phyloP scores from a whole-genome alignment of 2,329 filamentous ascomycete species.

The Colletotrichum orchidophilum region DNA sequence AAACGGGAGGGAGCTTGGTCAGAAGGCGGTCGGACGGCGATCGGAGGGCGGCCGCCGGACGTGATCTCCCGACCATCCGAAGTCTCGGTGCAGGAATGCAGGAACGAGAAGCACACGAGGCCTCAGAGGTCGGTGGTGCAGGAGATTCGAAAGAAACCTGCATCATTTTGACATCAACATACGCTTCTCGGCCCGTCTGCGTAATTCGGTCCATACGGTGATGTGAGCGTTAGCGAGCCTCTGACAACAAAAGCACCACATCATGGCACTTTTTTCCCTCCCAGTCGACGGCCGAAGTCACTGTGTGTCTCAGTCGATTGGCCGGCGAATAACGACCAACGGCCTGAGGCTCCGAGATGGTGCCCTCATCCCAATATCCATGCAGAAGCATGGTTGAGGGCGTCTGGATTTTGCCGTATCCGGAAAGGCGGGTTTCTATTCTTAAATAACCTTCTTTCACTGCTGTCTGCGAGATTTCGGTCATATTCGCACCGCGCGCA shows the following conservation, averaged over 20 bases:
- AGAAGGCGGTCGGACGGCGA: background rate
- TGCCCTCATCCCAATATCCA: constrained; percentile 1
- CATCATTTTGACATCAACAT: constrained; percentile 12
- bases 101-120: constrained; percentile 11
- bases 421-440: constrained; percentile 31
- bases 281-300: background rate
- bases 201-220: constrained; percentile 9
- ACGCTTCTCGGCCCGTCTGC: constrained; percentile 20
- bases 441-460: constrained; percentile 35
- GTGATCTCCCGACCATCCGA: background rate
- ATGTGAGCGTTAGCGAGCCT: constrained; percentile 3
- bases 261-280: constrained; percentile 1
- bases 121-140: constrained; percentile 12
- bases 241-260: background rate
- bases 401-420: constrained; percentile 22
- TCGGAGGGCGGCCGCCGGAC: background rate
- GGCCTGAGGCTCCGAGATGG: constrained; percentile 18
- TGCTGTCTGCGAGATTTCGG: constrained; percentile 13
- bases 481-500: constrained; percentile 6
- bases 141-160: background rate
- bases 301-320: constrained; percentile 27
- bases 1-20: background rate
- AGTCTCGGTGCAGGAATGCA: constrained; percentile 1
- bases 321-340: background rate
- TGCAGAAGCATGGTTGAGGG: constrained; percentile 12